Evolutionary conservation across 352 stramenopile species (phyloP), one percentile per base, ranked within the genome.

Genomic region (Plasmopara viticola): DNA sequence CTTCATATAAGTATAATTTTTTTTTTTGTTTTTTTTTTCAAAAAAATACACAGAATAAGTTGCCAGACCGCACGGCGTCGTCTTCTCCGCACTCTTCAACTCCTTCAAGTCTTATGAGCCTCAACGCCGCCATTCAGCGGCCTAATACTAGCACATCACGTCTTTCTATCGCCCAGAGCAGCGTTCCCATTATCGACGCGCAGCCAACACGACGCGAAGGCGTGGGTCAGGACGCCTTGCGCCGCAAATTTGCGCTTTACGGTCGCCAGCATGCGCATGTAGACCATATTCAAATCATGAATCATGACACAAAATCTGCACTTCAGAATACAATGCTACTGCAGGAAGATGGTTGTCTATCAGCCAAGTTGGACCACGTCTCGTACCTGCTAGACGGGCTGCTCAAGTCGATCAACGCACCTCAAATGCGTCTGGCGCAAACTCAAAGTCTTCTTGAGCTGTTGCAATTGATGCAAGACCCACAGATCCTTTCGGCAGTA

Each of bases 371-470:
- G 49, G 75, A 84, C 51, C 70, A 86, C 30, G 55, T 86, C 28
- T 52, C 60, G 41, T 86, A 87, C 62, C 64, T 76, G n/a, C 48
- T 90, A 37, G 71, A 84, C 41, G 79, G 72, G 6, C 53, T 89
- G 5, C 31, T 80, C n/a, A 39, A 48, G 28, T 48, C 33, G 13
- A 18, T 31, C 9, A 42, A 30, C 39, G 58, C 48, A 9, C 17
- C 10, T 18, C 30, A 28, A 55, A 42, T 28, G 42, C 48, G 20
- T 13, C 14, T 56, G 30, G 51, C 56, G 1, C 58, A 64, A 18
- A 57, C 59, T 5, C 51, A 60, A 33, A 75, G 60, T 28, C 51
- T 82, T 1, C 46, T 86, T 12, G 68, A 73, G 42, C 58, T 90
- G 17, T 53, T 51, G 5, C 35, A 45, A 9, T 13, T 86, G 30